phyloP scores from a whole-genome alignment of 495 filamentous ascomycete genomes.

The Hypoxylon rickii region DNA sequence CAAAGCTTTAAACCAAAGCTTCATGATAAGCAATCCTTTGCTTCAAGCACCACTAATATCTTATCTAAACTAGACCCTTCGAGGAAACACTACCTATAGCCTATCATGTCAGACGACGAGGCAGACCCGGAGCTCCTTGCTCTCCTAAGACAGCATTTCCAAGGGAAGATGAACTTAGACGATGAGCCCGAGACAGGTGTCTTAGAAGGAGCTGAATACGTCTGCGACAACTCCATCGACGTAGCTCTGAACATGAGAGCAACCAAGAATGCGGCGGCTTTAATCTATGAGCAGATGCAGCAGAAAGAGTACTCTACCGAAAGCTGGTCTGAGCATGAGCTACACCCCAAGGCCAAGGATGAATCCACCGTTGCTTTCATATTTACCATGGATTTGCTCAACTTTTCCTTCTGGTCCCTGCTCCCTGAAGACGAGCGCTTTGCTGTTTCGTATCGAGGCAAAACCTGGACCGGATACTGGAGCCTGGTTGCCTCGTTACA shows the following conservation, averaged over 20 bases:
- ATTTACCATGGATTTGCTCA: conserved; percentile 94
- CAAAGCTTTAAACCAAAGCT: too few relatives aligned
- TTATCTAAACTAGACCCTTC: neutral
- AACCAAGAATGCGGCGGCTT: conserved; percentile 78
- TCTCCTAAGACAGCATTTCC: conserved; percentile 80
- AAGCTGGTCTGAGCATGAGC: conserved; percentile 83
- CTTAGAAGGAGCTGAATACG: conserved; percentile 77
- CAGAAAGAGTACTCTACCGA: conserved; percentile 80
- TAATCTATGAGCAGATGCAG: conserved; percentile 80
- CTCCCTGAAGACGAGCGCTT: conserved; percentile 67
- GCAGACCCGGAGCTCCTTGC: conserved; percentile 85
- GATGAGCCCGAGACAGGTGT: conserved; percentile 76
- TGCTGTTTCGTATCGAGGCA: conserved; percentile 76
- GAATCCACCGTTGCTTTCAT: conserved; percentile 84
- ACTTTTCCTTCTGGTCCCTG: conserved; percentile 95
- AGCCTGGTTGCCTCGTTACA: conserved; percentile 86
- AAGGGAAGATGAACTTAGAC: conserved; percentile 53
- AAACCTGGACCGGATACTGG: conserved; percentile 92
- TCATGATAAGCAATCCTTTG: too few relatives aligned
- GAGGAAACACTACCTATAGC: neutral
- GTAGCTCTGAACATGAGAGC: conserved; percentile 79
- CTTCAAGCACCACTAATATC: conserved; percentile 14
- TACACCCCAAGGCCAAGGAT: conserved; percentile 84
- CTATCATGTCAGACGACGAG: conserved; percentile 82
- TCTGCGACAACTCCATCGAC: conserved; percentile 93